phyloP scores from a whole-genome alignment of 305 asterid genomes.

The Nicotiana rustica region DNA sequence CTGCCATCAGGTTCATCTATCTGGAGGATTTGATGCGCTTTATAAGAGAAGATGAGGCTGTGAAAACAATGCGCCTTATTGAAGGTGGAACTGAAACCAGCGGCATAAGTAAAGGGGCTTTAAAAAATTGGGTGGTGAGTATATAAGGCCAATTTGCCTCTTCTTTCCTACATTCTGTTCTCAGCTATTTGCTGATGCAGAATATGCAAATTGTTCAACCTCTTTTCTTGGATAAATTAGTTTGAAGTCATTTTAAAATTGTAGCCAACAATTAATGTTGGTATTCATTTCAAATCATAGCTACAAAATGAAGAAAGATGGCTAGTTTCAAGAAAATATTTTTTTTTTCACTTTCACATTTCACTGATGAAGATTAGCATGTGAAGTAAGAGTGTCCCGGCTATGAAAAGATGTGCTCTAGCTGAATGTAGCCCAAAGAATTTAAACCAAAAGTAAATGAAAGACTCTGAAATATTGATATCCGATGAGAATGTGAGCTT shows the following conservation, averaged over 20 bases:
- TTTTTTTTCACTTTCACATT: not conserved
- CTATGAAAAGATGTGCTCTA: too few species aligned
- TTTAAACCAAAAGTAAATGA: too few species aligned
- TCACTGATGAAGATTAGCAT: too few species aligned
- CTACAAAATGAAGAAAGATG: not conserved
- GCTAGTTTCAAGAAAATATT: not conserved
- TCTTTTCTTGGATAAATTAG: not conserved
- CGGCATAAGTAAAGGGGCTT: constrained; percentile 75
- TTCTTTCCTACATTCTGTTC: not conserved
- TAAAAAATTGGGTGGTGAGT: constrained; percentile 87
- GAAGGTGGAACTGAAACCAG: constrained; percentile 69
- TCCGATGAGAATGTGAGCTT: too few species aligned
- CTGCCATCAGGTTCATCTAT: constrained; percentile 55
- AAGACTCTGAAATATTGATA: too few species aligned
- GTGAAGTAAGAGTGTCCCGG: too few species aligned
- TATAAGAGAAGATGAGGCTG: constrained; percentile 78
- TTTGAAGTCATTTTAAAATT: not conserved
- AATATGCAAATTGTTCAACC: not conserved
- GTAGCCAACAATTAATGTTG: not conserved
- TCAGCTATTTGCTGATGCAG: not conserved
- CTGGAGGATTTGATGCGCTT: constrained; percentile 79
- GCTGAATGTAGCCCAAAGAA: too few species aligned
- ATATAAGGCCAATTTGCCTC: not conserved
- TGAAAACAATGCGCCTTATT: constrained; percentile 63
- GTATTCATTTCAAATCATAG: not conserved